Base-by-base conservation (phyloP, 352 stramenopile genomes). In the Pythium rhizo-oryzae region DNA sequence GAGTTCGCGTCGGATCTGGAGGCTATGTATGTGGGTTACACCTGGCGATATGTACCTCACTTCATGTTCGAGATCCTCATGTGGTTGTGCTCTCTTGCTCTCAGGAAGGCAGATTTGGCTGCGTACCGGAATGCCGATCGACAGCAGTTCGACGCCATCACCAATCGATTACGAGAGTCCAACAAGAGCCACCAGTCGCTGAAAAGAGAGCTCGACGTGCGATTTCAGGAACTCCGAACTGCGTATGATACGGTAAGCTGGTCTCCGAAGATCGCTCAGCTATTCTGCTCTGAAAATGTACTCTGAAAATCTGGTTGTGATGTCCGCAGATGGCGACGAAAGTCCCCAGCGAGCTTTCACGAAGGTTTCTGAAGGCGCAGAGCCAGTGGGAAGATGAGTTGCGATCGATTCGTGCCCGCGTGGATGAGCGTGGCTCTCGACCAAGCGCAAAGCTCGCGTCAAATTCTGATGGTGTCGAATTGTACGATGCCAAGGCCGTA, bases 141-240 rank as follows among this genome's bases (percentile, higher is more conserved):
- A 8, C 76, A 83, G 55, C 84, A 90, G 51, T 89, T 92, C 46
- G 80, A 90, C 9, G 72, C 77, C 8, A 50, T 90, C 37, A 86
- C 81, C 5, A 89, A 82, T 54, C 79, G 84, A 13, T 30, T 89
- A 50, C 77, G 81, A 8, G 84, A 92, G 58, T 63, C 79, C 24
- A 52, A 65, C 30, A 89, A 86, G 58, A 79, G 60, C 5, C 65
- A 81, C 13, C 72, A 82, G 30, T 71, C 37, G 16, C 47, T 88
- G 15, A 78, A 80, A 59, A 73, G 76, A 33, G 79, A 87, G n/a
- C 9, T 88, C 4, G 81, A 90, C 23, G 35, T 2, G 7, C 69
- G 76, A 9, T 61, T 89, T 18, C 69, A 83, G 28, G 75, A 83
- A 11, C 60, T 84, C 25, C 73, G 79, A 11, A 33, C 18, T 28